Evolutionary conservation across 495 filamentous ascomycete species (phyloP).

Genomic region (Annulohypoxylon maeteangense): DNA sequence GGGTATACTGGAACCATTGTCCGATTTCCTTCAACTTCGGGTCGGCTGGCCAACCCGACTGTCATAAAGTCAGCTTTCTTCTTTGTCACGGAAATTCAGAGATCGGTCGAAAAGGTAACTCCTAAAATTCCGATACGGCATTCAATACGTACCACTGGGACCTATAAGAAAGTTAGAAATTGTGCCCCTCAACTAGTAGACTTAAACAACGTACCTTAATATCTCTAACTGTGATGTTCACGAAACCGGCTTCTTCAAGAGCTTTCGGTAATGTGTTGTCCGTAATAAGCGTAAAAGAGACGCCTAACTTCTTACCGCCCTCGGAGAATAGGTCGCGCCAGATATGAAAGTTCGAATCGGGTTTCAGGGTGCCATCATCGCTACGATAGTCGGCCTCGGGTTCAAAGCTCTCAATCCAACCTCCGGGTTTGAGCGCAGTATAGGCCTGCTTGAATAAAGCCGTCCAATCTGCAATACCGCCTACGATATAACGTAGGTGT

Average conservation of each 20-base stretch:
- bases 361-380: constrained; percentile 44
- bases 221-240: constrained; percentile 37
- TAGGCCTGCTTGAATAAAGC: constrained; percentile 55
- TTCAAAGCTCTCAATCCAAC: constrained; percentile 48
- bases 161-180: constrained; percentile 24
- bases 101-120: too few relatives aligned
- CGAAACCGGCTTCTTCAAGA: constrained; percentile 46
- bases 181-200: background rate
- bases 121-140: too few relatives aligned
- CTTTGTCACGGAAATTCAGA: too few relatives aligned
- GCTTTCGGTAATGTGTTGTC: constrained; percentile 33
- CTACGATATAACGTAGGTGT: constrained; percentile 64
- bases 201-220: constrained; percentile 53
- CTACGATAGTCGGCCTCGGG: constrained; percentile 42
- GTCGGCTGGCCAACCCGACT: constrained; percentile 61
- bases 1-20: constrained; percentile 37
- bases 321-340: constrained; percentile 44
- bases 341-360: constrained; percentile 37
- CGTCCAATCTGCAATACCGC: constrained; percentile 62
- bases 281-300: constrained; percentile 31
- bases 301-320: constrained; percentile 43
- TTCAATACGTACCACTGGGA: constrained; percentile 56
- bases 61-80: too few relatives aligned
- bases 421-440: constrained; percentile 52
- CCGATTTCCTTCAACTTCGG: constrained; percentile 61